Evolutionary conservation across 495 filamentous ascomycete genomes (phyloP).

Genomic region (Lasiosphaeria miniovina): DNA sequence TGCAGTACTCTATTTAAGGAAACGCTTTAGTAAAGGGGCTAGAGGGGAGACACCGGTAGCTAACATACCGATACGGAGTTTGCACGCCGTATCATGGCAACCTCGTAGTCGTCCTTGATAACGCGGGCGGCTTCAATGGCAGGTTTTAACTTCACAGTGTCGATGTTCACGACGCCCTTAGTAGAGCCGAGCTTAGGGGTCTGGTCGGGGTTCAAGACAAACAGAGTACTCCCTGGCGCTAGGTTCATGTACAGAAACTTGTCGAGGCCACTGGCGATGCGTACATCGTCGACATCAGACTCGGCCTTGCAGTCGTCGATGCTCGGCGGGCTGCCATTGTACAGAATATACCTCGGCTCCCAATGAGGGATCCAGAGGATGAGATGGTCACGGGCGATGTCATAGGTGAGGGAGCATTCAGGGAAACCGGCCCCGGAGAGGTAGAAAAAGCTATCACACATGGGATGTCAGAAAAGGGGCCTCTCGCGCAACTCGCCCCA

Average conservation of each 20-base stretch:
- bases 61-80: constrained; percentile 59
- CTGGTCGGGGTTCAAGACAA: constrained; percentile 41
- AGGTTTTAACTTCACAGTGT: constrained; percentile 49
- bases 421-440: constrained; percentile 59
- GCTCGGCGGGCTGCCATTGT: constrained; percentile 56
- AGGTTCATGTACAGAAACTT: constrained; percentile 32
- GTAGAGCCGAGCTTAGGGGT: constrained; percentile 34
- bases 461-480: constrained; percentile 1
- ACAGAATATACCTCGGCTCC: constrained; percentile 55
- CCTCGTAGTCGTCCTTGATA: constrained; percentile 78
- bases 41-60: neutral
- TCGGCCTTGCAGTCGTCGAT: constrained; percentile 47
- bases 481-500: neutral
- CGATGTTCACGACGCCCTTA: constrained; percentile 37
- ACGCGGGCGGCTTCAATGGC: constrained; percentile 72
- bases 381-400: constrained; percentile 55
- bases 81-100: constrained; percentile 72
- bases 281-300: constrained; percentile 53
- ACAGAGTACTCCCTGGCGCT: constrained; percentile 35
- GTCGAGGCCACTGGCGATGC: constrained; percentile 35
- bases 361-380: constrained; percentile 60
- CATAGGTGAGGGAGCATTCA: constrained; percentile 61
- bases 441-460: constrained; percentile 58
- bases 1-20: constrained; percentile 46
- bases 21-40: neutral